phyloP scores from a whole-genome alignment of 163 green algal species.

The Chlorella variabilis region DNA sequence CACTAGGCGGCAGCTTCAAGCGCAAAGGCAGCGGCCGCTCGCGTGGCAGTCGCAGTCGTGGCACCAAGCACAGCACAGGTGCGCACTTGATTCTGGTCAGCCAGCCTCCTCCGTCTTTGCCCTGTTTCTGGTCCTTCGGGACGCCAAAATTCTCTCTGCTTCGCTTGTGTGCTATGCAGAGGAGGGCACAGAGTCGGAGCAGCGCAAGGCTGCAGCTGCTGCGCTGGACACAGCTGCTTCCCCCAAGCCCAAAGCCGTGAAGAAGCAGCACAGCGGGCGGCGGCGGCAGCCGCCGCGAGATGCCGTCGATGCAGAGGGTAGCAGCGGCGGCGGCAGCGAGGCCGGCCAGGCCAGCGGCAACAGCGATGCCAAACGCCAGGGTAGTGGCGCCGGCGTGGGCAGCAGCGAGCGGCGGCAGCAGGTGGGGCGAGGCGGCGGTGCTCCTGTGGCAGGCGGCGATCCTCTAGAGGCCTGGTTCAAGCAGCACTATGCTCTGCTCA shows the following conservation, averaged over 20 bases:
- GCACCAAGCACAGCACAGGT: slow-evolving; percentile 38
- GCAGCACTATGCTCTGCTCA: slow-evolving; percentile 24
- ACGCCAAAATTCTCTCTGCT: background rate
- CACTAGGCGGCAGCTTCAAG: background rate
- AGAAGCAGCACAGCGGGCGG: background rate
- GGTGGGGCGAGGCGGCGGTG: background rate
- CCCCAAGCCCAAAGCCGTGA: background rate
- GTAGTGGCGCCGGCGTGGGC: background rate
- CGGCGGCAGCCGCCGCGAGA: background rate
- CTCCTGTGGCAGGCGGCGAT: background rate
- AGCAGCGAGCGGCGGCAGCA: background rate
- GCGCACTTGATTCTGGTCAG: background rate
- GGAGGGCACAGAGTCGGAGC: slow-evolving; percentile 18
- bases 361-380: background rate
- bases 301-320: background rate
- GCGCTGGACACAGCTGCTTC: slow-evolving; percentile 22
- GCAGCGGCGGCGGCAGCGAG: slow-evolving; percentile 6
- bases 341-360: background rate
- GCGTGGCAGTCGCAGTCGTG: slow-evolving; percentile 18
- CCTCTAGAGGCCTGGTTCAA: slow-evolving; percentile 22
- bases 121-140: too few species aligned
- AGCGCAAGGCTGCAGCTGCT: background rate
- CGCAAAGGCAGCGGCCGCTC: slow-evolving; percentile 4
- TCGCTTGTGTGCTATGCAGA: background rate
- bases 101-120: too few species aligned